Conservation (phyloP, 768 basidiomycete species). For the Nidularia pulvinata region DNA sequence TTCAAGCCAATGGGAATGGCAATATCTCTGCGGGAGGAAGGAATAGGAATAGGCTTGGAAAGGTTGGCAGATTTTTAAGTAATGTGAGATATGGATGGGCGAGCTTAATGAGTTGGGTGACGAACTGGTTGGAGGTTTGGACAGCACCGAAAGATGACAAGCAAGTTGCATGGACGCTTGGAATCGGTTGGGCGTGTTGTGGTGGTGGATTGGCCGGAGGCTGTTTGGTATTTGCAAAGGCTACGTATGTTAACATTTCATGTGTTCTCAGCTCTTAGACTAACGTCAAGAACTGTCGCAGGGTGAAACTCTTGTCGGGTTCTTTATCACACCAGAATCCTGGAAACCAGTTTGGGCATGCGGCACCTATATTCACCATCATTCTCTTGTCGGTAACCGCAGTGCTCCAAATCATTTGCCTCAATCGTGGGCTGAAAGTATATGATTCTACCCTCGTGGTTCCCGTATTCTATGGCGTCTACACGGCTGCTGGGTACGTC, state of each 20-base stretch:
- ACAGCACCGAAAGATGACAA: conserved; percentile 82
- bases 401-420: conserved; percentile 87
- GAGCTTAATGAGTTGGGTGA: conserved; percentile 48
- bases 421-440: conserved; percentile 87
- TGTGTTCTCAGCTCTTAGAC: conserved; percentile 5
- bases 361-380: conserved; percentile 77
- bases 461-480: conserved; percentile 93
- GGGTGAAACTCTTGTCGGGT: conserved; percentile 81
- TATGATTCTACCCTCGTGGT: conserved; percentile 93
- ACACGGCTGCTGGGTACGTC: conserved; percentile 77
- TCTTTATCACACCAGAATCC: conserved; percentile 78
- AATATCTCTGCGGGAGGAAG: conserved; percentile 1
- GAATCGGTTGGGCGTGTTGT: conserved; percentile 92
- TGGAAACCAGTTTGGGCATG: conserved; percentile 86
- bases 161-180: conserved; percentile 86
- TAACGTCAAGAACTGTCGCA: conserved; percentile 15
- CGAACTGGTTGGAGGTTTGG: conserved; percentile 70
- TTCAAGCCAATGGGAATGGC: conserved; percentile 6
- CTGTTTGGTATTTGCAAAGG: conserved; percentile 81
- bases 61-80: conserved; percentile 14
- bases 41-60: conserved; percentile 3
- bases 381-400: conserved; percentile 71
- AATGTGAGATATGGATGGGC: conserved; percentile 40
- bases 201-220: conserved; percentile 91
- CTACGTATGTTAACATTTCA: conserved; percentile 46